Evolutionary conservation across 352 stramenopile species (phyloP), one percentile per base, ranked within the genome.

Genomic region (Phytophthora fragariaefolia): DNA sequence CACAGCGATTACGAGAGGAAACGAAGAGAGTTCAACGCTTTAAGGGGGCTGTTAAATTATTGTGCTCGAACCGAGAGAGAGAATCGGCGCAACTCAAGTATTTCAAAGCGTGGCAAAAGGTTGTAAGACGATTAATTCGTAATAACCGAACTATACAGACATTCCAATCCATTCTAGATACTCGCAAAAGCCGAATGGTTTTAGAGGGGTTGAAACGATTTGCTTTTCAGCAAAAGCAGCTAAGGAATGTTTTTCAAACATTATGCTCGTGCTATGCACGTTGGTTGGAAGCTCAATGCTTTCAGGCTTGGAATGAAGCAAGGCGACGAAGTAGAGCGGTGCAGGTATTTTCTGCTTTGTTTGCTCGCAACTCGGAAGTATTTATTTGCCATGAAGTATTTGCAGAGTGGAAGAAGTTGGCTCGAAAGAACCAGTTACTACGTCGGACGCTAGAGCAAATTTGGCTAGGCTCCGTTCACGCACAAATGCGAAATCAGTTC

Each of bases 381-480:
- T 62, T 48, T 5, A 30, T 61, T 3, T 49, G 47, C 8, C 58
- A 42, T 24, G 46, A 55, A 9, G 24, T 71, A 2, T 38, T 80
- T 1, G 13, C n/a, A 1, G 53, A 32, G 46, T 87, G 79, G 79
- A 62, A 52, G 40, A 61, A 49, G 8, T 18, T 73, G 6, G 47
- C 60, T 9, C 62, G 52, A 36, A 68, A 34, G 40, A 71, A 66
- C 3, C 24, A 59, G 5, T 65, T 87, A 2, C 54, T 91, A 2
- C 58, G 77, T 6, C 66, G 58, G 15, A 79, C 63, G 7, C 26
- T 83, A 0, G 66, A 80, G 24, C 56, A 68, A 36, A 77, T 87
- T 18, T 82, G 74, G 72, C 27, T 86, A 6, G 49, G 34, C 2
- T 80, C 78, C n/a, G 63, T 88, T 1, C 72, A 78, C 36, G 36